phyloP scores from a whole-genome alignment of 192 early-diverging fungal genomes.

The Mortierella antarctica region DNA sequence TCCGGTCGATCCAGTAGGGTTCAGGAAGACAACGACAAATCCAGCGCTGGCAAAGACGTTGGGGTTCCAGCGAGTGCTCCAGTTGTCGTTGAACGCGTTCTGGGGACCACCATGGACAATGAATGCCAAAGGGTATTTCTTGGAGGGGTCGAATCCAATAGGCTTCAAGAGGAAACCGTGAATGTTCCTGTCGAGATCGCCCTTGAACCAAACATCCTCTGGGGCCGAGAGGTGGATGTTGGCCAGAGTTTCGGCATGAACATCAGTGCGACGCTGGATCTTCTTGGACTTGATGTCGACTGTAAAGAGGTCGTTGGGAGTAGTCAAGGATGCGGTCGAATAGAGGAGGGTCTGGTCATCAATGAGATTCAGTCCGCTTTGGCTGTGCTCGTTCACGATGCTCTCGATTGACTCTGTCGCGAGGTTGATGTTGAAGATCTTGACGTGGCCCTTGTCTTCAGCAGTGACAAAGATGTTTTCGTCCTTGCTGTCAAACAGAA shows the following conservation, averaged over 20 bases:
- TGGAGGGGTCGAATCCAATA: slow-evolving; percentile 60
- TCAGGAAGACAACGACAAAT: slow-evolving; percentile 75
- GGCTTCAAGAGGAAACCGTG: slow-evolving; percentile 79
- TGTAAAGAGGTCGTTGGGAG: slow-evolving; percentile 51
- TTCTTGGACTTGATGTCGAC: slow-evolving; percentile 41
- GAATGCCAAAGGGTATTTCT: slow-evolving; percentile 79
- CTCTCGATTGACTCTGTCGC: slow-evolving; percentile 55
- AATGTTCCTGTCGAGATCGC: slow-evolving; percentile 65
- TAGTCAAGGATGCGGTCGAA: slow-evolving; percentile 57
- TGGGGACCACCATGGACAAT: slow-evolving; percentile 90
- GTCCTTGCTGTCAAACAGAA: slow-evolving; percentile 72
- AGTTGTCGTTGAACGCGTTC: slow-evolving; percentile 71
- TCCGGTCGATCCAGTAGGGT: slow-evolving; percentile 83
- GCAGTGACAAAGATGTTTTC: slow-evolving; percentile 68
- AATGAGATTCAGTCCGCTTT: slow-evolving; percentile 55
- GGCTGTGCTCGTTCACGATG: slow-evolving; percentile 61
- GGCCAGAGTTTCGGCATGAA: slow-evolving; percentile 56
- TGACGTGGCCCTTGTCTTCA: slow-evolving; percentile 73
- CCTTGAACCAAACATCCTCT: slow-evolving; percentile 77
- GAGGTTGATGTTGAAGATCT: slow-evolving; percentile 73
- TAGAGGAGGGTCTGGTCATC: slow-evolving; percentile 58
- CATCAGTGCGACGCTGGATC: slow-evolving; percentile 55
- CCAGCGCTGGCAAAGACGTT: slow-evolving; percentile 79
- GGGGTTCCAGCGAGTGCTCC: slow-evolving; percentile 79
- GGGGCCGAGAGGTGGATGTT: slow-evolving; percentile 60